phyloP scores from a whole-genome alignment of 306 rosid species.

The Cucurbita pepo region DNA sequence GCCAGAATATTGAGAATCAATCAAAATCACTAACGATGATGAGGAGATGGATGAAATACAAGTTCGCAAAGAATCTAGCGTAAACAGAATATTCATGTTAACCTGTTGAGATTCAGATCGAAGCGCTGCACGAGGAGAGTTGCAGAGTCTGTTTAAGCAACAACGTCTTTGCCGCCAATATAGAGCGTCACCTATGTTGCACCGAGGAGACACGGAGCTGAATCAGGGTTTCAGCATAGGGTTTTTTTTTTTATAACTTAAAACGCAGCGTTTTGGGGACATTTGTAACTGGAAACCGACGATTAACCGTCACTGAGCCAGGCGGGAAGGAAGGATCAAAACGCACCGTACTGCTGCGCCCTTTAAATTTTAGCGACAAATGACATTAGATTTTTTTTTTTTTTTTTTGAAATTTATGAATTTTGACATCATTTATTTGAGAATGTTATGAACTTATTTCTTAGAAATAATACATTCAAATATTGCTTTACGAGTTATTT shows the following conservation, averaged over 20 bases:
- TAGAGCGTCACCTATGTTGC: not conserved
- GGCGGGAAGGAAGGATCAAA: not conserved
- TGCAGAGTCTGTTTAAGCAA: not conserved
- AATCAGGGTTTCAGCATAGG: not conserved
- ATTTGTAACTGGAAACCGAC: not conserved
- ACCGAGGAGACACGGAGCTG: not conserved
- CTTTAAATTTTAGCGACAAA: no score
- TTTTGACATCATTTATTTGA: no score
- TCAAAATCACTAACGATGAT: not conserved
- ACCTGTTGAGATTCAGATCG: not conserved
- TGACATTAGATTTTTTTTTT: no score
- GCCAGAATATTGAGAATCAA: not conserved
- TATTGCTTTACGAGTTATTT: no score
- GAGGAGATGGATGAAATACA: not conserved
- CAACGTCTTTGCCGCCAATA: constrained; percentile 1
- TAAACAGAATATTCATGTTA: not conserved
- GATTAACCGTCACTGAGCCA: not conserved
- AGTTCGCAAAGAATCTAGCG: not conserved
- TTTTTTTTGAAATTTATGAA: no score
- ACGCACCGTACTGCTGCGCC: not conserved
- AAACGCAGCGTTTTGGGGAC: not conserved
- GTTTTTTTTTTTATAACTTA: not conserved
- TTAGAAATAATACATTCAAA: no score
- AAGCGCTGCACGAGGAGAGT: not conserved
- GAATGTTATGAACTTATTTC: no score